Conservation (phyloP, 1,284 basidiomycete genomes). For the Ceratobasidium sp. region DNA sequence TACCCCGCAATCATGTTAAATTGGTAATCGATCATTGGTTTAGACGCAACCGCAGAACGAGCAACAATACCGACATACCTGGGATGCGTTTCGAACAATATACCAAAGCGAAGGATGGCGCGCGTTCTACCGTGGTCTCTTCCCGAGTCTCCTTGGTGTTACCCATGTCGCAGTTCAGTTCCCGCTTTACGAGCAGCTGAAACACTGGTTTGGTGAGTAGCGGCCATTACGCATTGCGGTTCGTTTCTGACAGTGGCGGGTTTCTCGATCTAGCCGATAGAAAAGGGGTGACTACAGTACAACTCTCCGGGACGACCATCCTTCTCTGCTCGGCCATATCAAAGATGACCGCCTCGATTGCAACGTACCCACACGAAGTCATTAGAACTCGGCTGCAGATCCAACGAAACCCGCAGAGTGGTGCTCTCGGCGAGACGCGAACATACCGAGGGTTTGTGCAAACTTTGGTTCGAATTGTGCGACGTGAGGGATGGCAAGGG, state of each 20-base stretch:
- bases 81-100: conserved; percentile 88
- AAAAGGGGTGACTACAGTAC: conserved; percentile 50
- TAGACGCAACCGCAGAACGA: conserved; percentile 83
- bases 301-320: conserved; percentile 75
- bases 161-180: conserved; percentile 95
- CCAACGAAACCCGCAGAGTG: conserved; percentile 70
- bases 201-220: conserved; percentile 84
- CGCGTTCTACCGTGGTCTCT: conserved; percentile 91
- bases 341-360: conserved; percentile 94
- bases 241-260: no score
- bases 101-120: conserved; percentile 85
- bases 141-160: conserved; percentile 91
- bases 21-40: not conserved
- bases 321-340: conserved; percentile 87
- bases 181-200: conserved; percentile 93
- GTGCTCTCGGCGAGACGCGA: conserved; percentile 49
- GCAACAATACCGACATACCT: conserved; percentile 84
- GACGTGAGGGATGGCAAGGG: conserved; percentile 85
- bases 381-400: conserved; percentile 93
- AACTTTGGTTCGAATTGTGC: conserved; percentile 78
- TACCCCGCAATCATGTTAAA: not conserved
- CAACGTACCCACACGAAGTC: conserved; percentile 97
- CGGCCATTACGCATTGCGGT: conserved; percentile 50
- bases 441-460: conserved; percentile 74
- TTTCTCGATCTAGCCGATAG: conserved; percentile 44